Evolutionary conservation across 2,329 filamentous ascomycete species (phyloP).

Genomic region (Allantophomopsis cytisporea): DNA sequence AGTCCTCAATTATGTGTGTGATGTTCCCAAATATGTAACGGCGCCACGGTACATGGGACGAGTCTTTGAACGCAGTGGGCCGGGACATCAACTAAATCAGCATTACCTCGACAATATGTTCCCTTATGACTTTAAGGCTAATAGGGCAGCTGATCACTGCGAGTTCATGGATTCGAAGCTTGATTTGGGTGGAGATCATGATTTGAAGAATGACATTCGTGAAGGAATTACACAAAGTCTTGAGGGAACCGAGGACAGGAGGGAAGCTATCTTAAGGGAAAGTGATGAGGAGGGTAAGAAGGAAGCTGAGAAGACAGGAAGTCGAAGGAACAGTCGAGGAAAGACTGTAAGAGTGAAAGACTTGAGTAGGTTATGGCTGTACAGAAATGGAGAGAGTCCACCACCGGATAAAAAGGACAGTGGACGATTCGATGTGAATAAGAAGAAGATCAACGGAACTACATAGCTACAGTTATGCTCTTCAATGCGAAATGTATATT

Average conservation of each 20-base stretch:
- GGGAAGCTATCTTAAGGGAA: neutral
- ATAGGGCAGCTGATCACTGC: conserved; percentile 1
- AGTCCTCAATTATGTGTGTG: conserved; percentile 36
- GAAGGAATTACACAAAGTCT: neutral
- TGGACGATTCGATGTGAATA: too few relatives aligned
- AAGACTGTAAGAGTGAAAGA: conserved; percentile 3
- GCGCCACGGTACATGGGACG: conserved; percentile 2
- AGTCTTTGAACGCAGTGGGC: conserved; percentile 4
- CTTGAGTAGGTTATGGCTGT: conserved; percentile 5
- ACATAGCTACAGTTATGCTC: too few relatives aligned
- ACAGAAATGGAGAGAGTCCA: conserved; percentile 3
- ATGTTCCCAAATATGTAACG: neutral
- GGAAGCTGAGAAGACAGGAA: neutral
- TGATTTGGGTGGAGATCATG: conserved; percentile 3
- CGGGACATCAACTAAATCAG: conserved; percentile 12
- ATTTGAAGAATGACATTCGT: neutral
- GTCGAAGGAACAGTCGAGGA: neutral
- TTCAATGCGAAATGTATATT: too few relatives aligned
- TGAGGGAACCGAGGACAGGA: neutral
- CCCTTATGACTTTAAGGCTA: neutral
- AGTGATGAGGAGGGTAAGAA: neutral
- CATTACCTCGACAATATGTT: conserved; percentile 14
- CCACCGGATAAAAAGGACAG: neutral
- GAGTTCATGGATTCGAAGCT: conserved; percentile 8
- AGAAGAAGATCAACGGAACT: too few relatives aligned